phyloP scores from a whole-genome alignment of 306 rosid species.

The Quillaja saponaria region DNA sequence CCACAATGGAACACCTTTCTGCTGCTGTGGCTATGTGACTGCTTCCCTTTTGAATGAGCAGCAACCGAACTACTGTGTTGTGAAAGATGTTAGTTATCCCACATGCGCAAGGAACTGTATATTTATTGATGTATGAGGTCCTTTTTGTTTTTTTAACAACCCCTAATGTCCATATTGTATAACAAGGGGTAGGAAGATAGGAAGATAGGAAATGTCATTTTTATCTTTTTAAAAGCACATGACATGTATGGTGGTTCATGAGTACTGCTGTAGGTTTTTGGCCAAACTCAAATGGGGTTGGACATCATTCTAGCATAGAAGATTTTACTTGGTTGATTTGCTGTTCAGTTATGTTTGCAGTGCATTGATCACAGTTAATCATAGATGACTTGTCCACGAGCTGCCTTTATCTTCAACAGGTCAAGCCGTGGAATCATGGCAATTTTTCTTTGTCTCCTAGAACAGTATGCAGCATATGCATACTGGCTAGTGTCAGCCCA shows the following conservation, averaged over 20 bases:
- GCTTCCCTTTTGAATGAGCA: slow-evolving; percentile 15
- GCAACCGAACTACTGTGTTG: not conserved
- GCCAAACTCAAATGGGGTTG: not conserved
- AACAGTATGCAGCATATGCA: too few species aligned
- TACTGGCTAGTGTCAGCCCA: too few species aligned
- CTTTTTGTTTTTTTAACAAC: slow-evolving; percentile 30
- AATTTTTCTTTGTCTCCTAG: too few species aligned
- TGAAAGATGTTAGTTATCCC: slow-evolving; percentile 25
- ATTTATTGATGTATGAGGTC: slow-evolving; percentile 35
- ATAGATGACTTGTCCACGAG: too few species aligned
- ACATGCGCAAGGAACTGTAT: slow-evolving; percentile 23
- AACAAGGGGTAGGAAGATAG: slow-evolving; percentile 24
- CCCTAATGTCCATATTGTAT: slow-evolving; percentile 25
- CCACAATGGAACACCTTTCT: slow-evolving; percentile 4
- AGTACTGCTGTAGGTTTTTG: not conserved
- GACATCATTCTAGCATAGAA: too few species aligned
- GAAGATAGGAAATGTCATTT: slow-evolving; percentile 29
- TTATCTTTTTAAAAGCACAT: not conserved
- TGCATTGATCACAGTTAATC: too few species aligned
- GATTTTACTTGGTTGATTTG: too few species aligned
- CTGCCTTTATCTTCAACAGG: too few species aligned
- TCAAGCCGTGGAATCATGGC: too few species aligned
- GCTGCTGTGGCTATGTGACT: slow-evolving; percentile 20
- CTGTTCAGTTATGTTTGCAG: too few species aligned
- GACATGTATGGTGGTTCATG: slow-evolving; percentile 8